Base-by-base conservation (phyloP, 306 rosid species). In the Begonia loranthoides region DNA sequence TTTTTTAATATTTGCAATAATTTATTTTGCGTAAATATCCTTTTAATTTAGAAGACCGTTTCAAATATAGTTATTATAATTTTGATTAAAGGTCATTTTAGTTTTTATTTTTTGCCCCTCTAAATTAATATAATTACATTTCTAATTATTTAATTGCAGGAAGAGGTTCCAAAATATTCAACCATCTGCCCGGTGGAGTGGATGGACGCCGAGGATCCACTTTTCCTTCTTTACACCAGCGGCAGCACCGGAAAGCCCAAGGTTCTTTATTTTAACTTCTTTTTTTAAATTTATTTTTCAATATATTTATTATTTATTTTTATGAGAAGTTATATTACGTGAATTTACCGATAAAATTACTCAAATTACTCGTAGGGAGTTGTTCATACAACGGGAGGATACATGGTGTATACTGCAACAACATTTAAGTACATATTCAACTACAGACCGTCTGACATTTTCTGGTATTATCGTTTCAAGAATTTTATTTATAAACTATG, bases 131-230 rank as follows among this genome's bases (percentile, higher is more conserved):
- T 24, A 24, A 24, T 24, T 24, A 24, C 1, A 24, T 24, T 24
- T 24, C n/a, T n/a, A n/a, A n/a, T n/a, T n/a, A n/a, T n/a, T n/a
- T n/a, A n/a, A n/a, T 4, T 24, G 2, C 65, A 87, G 95, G 95
- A 79, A 59, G 81, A 75, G 17, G 50, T 82, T 59, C 89, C 82
- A 54, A 22, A 16, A 54, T 77, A 79, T 71, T 75, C 93, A 62
- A 77, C 75, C 54, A 61, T 71, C 39, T 82, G 95, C 65, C 75
- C 64, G 12, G 93, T 82, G 71, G 93, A 87, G 74, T 87, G 95
- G 95, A 78, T 87, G 63, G 89, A 87, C 60, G 93, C 95, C 2
- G 95, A 87, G 76, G 93, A 87, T 63, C 95, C 95, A 62, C 86
- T 87, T 57, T 87, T 87, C 70, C 75, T 87, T 49, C 89, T 87